Percentiles rank a stretch among this genome's conserved stretches.
Conservation (phyloP, 2,329 filamentous ascomycete species). For the Colletotrichum eremochloae region DNA sequence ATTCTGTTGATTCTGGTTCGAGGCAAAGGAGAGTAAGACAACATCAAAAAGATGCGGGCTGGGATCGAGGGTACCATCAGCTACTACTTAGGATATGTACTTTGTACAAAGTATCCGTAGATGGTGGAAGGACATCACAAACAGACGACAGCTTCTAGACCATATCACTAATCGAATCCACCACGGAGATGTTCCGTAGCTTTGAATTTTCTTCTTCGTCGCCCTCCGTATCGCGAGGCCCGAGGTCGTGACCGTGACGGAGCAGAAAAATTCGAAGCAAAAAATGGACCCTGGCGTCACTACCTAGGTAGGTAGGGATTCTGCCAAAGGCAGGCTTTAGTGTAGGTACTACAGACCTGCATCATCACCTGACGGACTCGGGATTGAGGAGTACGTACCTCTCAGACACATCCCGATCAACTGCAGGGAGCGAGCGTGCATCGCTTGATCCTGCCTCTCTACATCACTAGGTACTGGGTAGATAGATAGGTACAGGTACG, state of each 20-base stretch:
- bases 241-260: background rate
- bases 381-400: background rate
- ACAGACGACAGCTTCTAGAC: constrained; percentile 26
- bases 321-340: background rate
- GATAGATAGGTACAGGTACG: too few species aligned
- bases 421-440: constrained; percentile 13
- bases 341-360: constrained; percentile 11
- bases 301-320: too few species aligned
- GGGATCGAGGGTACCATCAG: background rate
- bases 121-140: background rate
- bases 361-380: constrained; percentile 31
- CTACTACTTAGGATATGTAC: background rate
- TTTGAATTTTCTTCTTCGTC: background rate
- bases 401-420: background rate
- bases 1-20: background rate
- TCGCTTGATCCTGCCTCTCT: constrained; percentile 3
- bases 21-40: background rate
- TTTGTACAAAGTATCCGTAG: background rate
- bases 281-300: constrained; percentile 30
- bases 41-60: background rate
- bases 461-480: too few species aligned
- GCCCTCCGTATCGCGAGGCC: background rate
- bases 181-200: constrained; percentile 40
- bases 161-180: constrained; percentile 23
- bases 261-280: constrained; percentile 18